Evolutionary conservation across 2,329 filamentous ascomycete species (phyloP).

Genomic region (Penicillium sp.): DNA sequence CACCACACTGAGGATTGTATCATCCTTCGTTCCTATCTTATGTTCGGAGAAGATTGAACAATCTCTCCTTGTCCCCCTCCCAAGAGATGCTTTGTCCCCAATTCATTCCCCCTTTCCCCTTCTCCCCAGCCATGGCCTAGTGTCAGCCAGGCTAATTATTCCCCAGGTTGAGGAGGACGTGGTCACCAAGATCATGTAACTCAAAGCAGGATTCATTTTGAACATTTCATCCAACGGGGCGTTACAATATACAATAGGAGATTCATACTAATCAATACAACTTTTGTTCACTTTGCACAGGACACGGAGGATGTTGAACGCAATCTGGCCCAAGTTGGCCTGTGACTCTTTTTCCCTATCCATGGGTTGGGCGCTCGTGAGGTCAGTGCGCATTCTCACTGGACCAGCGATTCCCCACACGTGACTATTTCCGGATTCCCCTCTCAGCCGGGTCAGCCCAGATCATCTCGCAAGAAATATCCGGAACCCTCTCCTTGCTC

Average conservation of each 20-base stretch:
- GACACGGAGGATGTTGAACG: constrained; percentile 29
- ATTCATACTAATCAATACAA: constrained; percentile 35
- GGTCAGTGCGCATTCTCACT: constrained; percentile 41
- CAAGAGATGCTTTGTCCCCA: background rate
- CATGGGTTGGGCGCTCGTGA: constrained; percentile 31
- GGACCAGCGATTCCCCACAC: constrained; percentile 32
- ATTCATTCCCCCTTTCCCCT: background rate
- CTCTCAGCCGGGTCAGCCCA: background rate
- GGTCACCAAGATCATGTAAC: constrained; percentile 83
- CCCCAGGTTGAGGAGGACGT: constrained; percentile 77
- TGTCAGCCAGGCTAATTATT: constrained; percentile 40
- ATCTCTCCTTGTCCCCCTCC: background rate
- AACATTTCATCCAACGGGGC: constrained; percentile 7
- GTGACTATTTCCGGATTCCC: constrained; percentile 34
- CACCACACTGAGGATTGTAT: background rate
- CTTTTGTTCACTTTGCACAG: constrained; percentile 23
- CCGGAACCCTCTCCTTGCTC: constrained; percentile 10
- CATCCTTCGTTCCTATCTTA: background rate
- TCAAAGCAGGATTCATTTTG: constrained; percentile 21
- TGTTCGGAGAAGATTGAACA: background rate
- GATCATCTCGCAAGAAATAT: background rate
- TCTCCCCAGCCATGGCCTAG: constrained; percentile 6
- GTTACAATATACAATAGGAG: constrained; percentile 30
- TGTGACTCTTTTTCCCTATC: constrained; percentile 16
- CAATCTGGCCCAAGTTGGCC: constrained; percentile 28